Percentiles rank a stretch among this genome's conserved stretches.
phyloP scores from a whole-genome alignment of 1,284 basidiomycete species.

The Tilletia setariae region DNA sequence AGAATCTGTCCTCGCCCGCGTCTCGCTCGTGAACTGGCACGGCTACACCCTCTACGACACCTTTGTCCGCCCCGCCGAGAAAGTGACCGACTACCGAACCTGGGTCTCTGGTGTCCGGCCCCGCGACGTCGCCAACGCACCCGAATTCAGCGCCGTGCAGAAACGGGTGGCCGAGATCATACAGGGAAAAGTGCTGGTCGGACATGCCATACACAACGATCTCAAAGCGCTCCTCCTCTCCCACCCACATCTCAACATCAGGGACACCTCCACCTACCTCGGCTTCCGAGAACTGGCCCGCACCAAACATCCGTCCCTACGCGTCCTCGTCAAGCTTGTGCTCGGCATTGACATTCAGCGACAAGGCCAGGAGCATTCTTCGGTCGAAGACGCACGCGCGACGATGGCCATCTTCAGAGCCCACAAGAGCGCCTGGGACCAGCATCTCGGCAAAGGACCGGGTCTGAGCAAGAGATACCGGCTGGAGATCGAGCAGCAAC shows the following conservation, averaged over 20 bases:
- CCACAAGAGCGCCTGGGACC: slow-evolving; percentile 82
- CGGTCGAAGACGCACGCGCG: slow-evolving; percentile 76
- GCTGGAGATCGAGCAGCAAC: not conserved
- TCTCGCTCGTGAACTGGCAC: slow-evolving; percentile 86
- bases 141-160: slow-evolving; percentile 76
- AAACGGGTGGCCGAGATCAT: slow-evolving; percentile 73
- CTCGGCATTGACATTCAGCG: slow-evolving; percentile 79
- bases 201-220: slow-evolving; percentile 90
- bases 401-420: slow-evolving; percentile 92
- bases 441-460: too few relatives aligned
- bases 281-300: slow-evolving; percentile 60
- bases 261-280: slow-evolving; percentile 74
- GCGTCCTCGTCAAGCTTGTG: slow-evolving; percentile 76
- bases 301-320: slow-evolving; percentile 69
- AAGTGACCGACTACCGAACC: slow-evolving; percentile 89
- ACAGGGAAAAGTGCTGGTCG: slow-evolving; percentile 79
- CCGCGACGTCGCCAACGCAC: slow-evolving; percentile 69
- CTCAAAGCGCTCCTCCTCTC: slow-evolving; percentile 84
- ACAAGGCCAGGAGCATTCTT: slow-evolving; percentile 40
- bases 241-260: slow-evolving; percentile 72
- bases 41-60: slow-evolving; percentile 77
- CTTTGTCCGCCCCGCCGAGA: slow-evolving; percentile 81
- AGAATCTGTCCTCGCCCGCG: slow-evolving; percentile 81
- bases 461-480: not conserved
- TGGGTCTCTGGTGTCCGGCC: slow-evolving; percentile 82